Percentiles rank a stretch among this genome's conserved stretches.
These are phyloP conservation scores for Fistulifera solaris DNA, from an alignment of 108 stramenopile genomes.

Conservation along the genomic window DNA sequence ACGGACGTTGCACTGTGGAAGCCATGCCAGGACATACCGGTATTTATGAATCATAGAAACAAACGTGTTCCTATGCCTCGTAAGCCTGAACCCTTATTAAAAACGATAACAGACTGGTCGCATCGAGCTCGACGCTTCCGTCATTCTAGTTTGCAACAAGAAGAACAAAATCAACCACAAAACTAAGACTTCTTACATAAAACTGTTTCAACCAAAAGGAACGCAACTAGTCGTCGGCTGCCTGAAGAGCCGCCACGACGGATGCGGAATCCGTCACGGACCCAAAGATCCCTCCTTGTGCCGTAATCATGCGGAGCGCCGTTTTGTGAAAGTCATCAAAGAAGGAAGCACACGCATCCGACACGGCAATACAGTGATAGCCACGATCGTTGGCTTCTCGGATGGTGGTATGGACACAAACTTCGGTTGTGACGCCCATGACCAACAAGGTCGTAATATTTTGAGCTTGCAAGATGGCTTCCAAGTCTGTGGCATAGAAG, in stretches of 20 bases:
- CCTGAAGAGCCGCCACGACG: constrained; percentile 2
- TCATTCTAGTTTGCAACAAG: no score
- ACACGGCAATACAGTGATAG: constrained; percentile 41
- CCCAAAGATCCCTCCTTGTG: constrained; percentile 66
- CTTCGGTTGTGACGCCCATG: constrained; percentile 71
- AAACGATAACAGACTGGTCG: no score
- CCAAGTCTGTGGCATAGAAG: constrained; percentile 65
- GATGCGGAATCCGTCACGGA: constrained; percentile 30
- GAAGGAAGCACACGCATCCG: constrained; percentile 62
- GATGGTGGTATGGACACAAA: constrained; percentile 71
- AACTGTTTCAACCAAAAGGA: no score
- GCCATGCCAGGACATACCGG: no score
- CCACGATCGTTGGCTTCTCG: constrained; percentile 72
- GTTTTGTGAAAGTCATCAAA: constrained; percentile 51
- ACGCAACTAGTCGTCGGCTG: no score
- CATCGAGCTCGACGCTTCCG: no score
- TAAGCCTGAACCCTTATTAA: no score
- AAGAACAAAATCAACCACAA: no score
- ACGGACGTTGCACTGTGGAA: no score
- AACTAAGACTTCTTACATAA: no score
- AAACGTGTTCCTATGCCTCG: no score
- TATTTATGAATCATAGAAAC: no score
- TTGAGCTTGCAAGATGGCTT: constrained; percentile 28
- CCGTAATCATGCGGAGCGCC: constrained; percentile 50
- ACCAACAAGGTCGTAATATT: constrained; percentile 43